Base-by-base conservation (phyloP, 1,284 basidiomycete species). In the Mycena sp. region DNA sequence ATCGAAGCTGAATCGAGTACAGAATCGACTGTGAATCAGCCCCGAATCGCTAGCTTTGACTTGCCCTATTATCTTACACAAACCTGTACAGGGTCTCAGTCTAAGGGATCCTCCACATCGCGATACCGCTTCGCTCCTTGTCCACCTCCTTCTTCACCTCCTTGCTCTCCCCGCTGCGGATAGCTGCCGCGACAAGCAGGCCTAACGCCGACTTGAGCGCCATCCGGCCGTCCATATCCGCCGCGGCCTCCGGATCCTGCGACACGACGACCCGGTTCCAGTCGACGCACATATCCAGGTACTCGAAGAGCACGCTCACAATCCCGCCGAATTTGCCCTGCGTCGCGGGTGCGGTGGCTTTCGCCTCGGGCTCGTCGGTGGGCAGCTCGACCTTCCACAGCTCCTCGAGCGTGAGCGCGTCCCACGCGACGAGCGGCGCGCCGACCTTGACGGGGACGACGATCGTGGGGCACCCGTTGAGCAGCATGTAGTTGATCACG, bases 91-190 rank as follows among this genome's bases (percentile, higher is more conserved):
- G n/a, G n/a, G n/a, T n/a, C n/a, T n/a, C n/a, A n/a, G n/a, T 3
- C 77, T 72, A 88, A 14, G 84, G 85, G 56, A 90, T 87, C 46
- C 87, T 75, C 84, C 87, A 88, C 81, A 89, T 86, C 4, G 83
- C 86, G 63, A 87, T 84, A 0, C 85, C 86, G 60, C 82, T 80
- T 40, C 87, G 75, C 54, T 85, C 85, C 58, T 81, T 76, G 65
- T 88, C 86, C 2, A 89, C 71, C 64, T 86, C 84, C 60, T 86
- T 80, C 76, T 78, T 83, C 10, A 83, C 87, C 64, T 84, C 80
- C 69, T 84, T 84, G 72, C 85, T 87, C 52, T 78, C 75, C 46
- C 78, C 80, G 65, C 83, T 88, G 64, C 83, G 76, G 28, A 88
- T 76, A 11, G 86, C 85, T 29, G 81, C 83, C 12, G 85, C 83